Conservation (phyloP, 306 rosid genomes). For the Castanea mollissima region DNA sequence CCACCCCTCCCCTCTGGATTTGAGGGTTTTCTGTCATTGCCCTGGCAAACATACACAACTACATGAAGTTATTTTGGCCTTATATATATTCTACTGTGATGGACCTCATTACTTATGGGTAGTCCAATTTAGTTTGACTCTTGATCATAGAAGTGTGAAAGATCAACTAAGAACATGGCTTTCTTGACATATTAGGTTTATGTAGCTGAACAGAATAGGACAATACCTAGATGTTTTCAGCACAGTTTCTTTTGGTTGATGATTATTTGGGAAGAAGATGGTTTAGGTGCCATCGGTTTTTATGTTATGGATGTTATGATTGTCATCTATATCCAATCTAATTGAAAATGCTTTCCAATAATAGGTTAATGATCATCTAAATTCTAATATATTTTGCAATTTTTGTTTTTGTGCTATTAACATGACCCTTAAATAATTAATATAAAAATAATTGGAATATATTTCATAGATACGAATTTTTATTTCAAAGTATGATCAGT, state of each 20-base stretch:
- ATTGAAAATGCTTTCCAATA: not conserved
- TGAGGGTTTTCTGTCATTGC: not conserved
- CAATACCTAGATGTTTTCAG: not conserved
- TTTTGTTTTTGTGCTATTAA: not conserved
- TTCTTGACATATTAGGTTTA: not conserved
- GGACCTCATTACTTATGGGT: not conserved
- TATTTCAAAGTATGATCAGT: too few species aligned
- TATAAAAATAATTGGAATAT: not conserved
- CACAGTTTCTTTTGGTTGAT: too few species aligned
- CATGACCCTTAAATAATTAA: not conserved
- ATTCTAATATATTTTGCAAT: not conserved
- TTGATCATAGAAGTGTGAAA: not conserved
- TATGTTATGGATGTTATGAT: not conserved
- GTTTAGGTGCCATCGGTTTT: not conserved
- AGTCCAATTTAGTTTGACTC: not conserved
- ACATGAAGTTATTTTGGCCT: not conserved
- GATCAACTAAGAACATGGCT: not conserved
- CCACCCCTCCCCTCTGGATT: not conserved
- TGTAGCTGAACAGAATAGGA: not conserved
- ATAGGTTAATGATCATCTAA: not conserved
- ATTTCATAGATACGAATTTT: not conserved
- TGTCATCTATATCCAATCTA: not conserved
- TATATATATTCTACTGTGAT: not conserved
- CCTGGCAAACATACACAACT: not conserved
- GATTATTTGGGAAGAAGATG: not conserved